phyloP scores from a whole-genome alignment of 352 stramenopile species.

The Pythium biforme region DNA sequence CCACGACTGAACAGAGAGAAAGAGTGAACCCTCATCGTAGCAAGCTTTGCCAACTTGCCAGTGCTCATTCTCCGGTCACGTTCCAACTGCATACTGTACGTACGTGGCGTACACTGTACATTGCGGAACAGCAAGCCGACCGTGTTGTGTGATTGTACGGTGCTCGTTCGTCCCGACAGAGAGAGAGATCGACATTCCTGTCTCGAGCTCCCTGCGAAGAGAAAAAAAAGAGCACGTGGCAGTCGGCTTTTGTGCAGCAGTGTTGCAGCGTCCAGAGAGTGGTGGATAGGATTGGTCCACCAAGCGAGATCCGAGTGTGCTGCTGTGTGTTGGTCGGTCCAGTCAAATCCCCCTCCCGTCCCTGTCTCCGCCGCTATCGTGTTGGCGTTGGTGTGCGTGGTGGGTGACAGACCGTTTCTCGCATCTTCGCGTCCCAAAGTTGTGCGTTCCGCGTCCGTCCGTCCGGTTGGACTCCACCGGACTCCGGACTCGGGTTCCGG shows the following conservation, averaged over 20 bases:
- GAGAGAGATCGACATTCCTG: not conserved
- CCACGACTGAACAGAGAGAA: too few relatives aligned
- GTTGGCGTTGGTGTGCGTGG: slow-evolving; percentile 5
- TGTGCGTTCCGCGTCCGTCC: not conserved
- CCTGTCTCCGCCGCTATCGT: not conserved
- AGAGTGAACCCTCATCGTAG: too few relatives aligned
- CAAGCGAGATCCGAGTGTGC: slow-evolving; percentile 1
- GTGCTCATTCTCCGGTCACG: not conserved
- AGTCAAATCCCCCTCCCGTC: not conserved
- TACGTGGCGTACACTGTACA: not conserved
- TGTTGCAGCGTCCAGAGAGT: not conserved
- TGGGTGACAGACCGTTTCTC: slow-evolving; percentile 17
- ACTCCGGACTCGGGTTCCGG: not conserved
- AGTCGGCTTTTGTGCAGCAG: not conserved
- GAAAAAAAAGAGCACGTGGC: slow-evolving; percentile 5
- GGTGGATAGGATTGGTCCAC: slow-evolving; percentile 21
- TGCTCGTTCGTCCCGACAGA: not conserved
- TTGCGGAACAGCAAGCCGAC: not conserved
- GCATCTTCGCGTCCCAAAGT: slow-evolving; percentile 5
- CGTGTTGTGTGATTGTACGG: slow-evolving; percentile 1
- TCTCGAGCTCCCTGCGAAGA: not conserved
- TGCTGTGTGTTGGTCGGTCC: not conserved
- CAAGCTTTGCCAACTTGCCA: not conserved
- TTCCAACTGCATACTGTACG: not conserved
- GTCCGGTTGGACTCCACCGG: slow-evolving; percentile 1